phyloP scores from a whole-genome alignment of 257 asterid genomes.

The Solanum peruvianum region DNA sequence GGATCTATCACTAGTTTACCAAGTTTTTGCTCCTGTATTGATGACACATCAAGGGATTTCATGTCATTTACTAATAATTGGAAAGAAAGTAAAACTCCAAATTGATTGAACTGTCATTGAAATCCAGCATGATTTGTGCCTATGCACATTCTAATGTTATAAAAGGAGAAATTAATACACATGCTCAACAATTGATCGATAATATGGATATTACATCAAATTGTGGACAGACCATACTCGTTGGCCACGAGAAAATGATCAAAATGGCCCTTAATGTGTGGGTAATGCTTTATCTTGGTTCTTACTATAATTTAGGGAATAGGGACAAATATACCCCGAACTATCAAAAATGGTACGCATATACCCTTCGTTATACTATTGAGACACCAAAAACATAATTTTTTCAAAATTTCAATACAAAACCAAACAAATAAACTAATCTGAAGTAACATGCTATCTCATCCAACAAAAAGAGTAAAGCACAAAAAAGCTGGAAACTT shows the following conservation, averaged over 20 bases:
- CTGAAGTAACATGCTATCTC: too few relatives aligned
- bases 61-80: neutral
- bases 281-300: too few relatives aligned
- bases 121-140: neutral
- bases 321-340: too few relatives aligned
- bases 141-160: neutral
- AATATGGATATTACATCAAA: neutral
- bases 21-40: constrained; percentile 71
- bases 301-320: neutral
- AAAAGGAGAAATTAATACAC: neutral
- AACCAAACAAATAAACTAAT: too few relatives aligned
- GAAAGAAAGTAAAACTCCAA: neutral
- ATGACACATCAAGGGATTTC: neutral
- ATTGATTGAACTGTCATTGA: neutral
- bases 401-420: too few relatives aligned
- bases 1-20: constrained; percentile 70
- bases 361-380: too few relatives aligned
- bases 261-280: neutral
- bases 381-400: too few relatives aligned
- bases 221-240: neutral
- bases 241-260: neutral
- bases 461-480: too few relatives aligned
- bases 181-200: neutral
- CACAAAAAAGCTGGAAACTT: too few relatives aligned
- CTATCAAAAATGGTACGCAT: too few relatives aligned